Conservation (phyloP, 805 yeast species). For the Pichia rugopelliculosa region DNA sequence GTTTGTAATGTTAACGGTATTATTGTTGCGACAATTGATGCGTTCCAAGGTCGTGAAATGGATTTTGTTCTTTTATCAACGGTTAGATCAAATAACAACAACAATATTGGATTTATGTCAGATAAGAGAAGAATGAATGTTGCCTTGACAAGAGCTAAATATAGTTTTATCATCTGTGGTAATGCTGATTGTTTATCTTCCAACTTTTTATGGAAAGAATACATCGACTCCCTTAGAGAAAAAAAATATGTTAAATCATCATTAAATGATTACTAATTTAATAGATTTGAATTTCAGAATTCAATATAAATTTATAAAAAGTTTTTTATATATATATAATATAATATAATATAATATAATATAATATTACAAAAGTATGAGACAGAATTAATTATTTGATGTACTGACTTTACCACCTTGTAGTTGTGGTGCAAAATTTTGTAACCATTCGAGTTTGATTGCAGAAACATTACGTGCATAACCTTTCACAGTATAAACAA, state of each 20-base stretch:
- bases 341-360: too few species aligned
- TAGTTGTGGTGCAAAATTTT: slow-evolving; percentile 66
- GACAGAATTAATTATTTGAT: background rate
- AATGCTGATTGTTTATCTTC: slow-evolving; percentile 45
- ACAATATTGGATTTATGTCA: slow-evolving; percentile 53
- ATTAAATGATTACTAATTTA: slow-evolving; percentile 10
- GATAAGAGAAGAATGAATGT: slow-evolving; percentile 62
- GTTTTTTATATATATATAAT: too few species aligned
- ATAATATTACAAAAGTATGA: background rate
- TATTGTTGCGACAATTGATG: slow-evolving; percentile 63
- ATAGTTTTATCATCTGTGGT: slow-evolving; percentile 58
- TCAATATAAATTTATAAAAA: background rate
- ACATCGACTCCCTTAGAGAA: slow-evolving; percentile 34
- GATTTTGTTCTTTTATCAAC: slow-evolving; percentile 72
- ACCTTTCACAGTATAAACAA: slow-evolving; percentile 86
- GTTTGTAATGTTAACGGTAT: slow-evolving; percentile 40
- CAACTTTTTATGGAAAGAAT: slow-evolving; percentile 43
- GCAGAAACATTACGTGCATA: slow-evolving; percentile 87
- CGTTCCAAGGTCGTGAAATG: slow-evolving; percentile 89
- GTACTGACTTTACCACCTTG: slow-evolving; percentile 34
- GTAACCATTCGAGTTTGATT: slow-evolving; percentile 78
- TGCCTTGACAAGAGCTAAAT: slow-evolving; percentile 63
- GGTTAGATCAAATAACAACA: slow-evolving; percentile 57
- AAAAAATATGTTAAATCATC: slow-evolving; percentile 15
- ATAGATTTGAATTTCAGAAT: background rate